Evolutionary conservation across 805 yeast species (phyloP), one percentile per base, ranked within the genome.

Genomic region (Starmerella scarabaei): DNA sequence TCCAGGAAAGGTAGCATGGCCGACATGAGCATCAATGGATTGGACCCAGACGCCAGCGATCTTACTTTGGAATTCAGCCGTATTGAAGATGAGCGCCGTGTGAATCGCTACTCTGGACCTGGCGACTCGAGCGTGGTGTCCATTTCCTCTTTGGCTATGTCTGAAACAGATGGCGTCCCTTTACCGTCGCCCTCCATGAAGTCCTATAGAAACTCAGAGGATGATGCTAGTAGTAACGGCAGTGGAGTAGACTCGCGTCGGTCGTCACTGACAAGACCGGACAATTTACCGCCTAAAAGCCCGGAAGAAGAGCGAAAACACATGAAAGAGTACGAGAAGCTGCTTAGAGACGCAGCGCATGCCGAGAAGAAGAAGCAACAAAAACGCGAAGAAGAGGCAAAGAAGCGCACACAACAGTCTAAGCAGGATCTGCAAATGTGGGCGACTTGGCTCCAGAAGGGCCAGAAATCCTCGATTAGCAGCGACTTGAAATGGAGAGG

Each of bases 401-500:
- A 42, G 15, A 35, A 48, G 35, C 52, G 53, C 4, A 48, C 49
- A 23, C 41, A 42, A 20, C 55, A 51, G 32, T 38, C 37, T 21
- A 40, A 42, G 15, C 29, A 26, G 8, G 54, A 62, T 41, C 46
- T 43, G 28, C 32, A 32, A 1, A 53, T 51, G 7, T 75, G 80
- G 80, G 45, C 43, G 19, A 34, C 41, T 8, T 53, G 58, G 31
- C 63, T 71, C 7, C 31, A 37, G 1, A 42, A 40, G 29, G 38
- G 24, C n/a, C 11, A 35, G 16, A 24, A 28, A 4, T 4, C 60
- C 69, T 1, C 50, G 59, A 17, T 64, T 68, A 27, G 38, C 5
- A 60, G 77, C 33, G 77, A 73, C 44, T 55, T 73, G 24, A 72
- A 76, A 72, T 74, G 80, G 80, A 58, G 76, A 27, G 77, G 77